A percentile compares a stretch with the other conserved stretches of the same genome.
phyloP scores from a whole-genome alignment of 164 flowering plant genomes.

The Annona squamosa region DNA sequence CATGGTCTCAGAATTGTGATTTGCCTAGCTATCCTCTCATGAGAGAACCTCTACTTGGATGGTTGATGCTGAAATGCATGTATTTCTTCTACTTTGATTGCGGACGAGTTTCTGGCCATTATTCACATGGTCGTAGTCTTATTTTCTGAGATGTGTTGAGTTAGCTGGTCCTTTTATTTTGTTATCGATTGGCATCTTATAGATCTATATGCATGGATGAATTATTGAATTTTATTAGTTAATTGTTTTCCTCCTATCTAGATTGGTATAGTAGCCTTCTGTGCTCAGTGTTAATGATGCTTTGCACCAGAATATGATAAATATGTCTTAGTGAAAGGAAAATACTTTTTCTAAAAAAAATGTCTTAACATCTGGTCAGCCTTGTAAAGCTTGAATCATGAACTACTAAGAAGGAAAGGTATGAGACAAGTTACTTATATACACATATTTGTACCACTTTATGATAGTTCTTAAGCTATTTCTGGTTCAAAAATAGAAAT shows the following conservation, averaged over 20 bases:
- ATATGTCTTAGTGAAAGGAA: neutral
- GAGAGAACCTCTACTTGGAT: neutral
- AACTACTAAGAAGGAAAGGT: too few relatives aligned
- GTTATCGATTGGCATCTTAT: too few relatives aligned
- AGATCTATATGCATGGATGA: neutral
- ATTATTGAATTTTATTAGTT: neutral
- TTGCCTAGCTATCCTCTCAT: neutral
- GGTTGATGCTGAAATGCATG: neutral
- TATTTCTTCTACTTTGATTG: neutral
- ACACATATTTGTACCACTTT: too few relatives aligned
- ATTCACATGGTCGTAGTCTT: neutral
- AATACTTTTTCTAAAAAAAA: too few relatives aligned
- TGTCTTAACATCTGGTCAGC: too few relatives aligned
- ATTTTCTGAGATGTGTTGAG: too few relatives aligned
- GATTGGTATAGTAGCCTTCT: neutral
- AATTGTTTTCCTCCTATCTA: too few relatives aligned
- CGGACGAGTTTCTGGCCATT: neutral
- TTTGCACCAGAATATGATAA: neutral
- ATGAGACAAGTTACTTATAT: too few relatives aligned
- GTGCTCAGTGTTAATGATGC: neutral
- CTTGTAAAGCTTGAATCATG: too few relatives aligned
- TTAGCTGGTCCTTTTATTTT: neutral
- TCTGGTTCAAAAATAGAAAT: too few relatives aligned
- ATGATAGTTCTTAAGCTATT: too few relatives aligned
- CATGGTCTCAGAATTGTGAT: neutral